phyloP scores from a whole-genome alignment of 2,329 filamentous ascomycete genomes.

The Clarireedia hainanense region DNA sequence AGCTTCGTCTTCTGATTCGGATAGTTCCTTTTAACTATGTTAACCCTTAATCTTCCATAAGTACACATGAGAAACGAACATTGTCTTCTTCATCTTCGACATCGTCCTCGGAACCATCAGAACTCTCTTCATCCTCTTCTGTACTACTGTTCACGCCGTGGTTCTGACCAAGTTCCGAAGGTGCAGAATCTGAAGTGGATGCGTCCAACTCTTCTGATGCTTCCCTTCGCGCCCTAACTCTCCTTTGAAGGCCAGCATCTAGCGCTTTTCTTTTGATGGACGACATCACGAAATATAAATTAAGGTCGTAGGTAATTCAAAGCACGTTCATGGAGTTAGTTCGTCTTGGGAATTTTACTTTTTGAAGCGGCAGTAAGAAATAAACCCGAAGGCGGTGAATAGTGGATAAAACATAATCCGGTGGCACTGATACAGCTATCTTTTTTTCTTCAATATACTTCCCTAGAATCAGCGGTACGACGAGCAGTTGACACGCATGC shows the following conservation, averaged over 20 bases:
- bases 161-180: constrained; percentile 29
- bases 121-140: constrained; percentile 28
- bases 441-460: not conserved
- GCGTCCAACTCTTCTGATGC: constrained; percentile 25
- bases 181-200: constrained; percentile 28
- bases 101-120: constrained; percentile 27
- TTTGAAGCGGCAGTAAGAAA: not conserved
- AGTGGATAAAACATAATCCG: constrained; percentile 2
- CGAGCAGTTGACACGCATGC: not conserved
- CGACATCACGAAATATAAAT: constrained; percentile 16
- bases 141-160: constrained; percentile 30
- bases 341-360: not conserved
- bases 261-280: constrained; percentile 26
- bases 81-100: constrained; percentile 19
- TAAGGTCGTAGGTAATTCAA: not conserved
- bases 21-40: constrained; percentile 13
- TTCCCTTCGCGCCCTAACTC: constrained; percentile 27
- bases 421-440: not conserved
- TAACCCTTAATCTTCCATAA: not conserved
- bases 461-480: not conserved
- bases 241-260: constrained; percentile 20
- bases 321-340: not conserved
- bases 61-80: not conserved
- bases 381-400: not conserved
- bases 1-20: constrained; percentile 13